These are phyloP conservation scores for Lactarius deliciosus DNA, from an alignment of 768 basidiomycete genomes.

Conservation along the genomic window DNA sequence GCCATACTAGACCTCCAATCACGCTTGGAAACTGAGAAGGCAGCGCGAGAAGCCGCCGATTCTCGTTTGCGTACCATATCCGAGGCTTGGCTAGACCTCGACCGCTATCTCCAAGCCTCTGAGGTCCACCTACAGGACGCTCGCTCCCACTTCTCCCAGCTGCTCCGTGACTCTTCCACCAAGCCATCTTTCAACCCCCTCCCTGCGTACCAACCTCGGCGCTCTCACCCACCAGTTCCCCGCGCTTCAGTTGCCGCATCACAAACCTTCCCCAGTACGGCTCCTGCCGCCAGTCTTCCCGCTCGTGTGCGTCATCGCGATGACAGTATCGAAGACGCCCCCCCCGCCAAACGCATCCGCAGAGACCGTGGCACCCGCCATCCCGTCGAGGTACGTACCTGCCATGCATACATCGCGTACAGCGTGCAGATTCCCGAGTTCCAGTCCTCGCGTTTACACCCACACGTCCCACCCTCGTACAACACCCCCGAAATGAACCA, in stretches of 20 bases:
- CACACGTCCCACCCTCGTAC: slow-evolving; percentile 31
- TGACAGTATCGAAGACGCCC: slow-evolving; percentile 45
- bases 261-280: slow-evolving; percentile 39
- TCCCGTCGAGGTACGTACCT: slow-evolving; percentile 33
- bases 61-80: slow-evolving; percentile 26
- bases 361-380: slow-evolving; percentile 40
- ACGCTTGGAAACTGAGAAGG: slow-evolving; percentile 25
- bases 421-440: slow-evolving; percentile 12
- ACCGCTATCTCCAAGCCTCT: slow-evolving; percentile 25
- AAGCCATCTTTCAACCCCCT: slow-evolving; percentile 25
- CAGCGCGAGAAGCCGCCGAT: slow-evolving; percentile 28
- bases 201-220: slow-evolving; percentile 22
- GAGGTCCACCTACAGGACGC: slow-evolving; percentile 27
- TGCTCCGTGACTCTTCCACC: slow-evolving; percentile 25
- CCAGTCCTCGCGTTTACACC: slow-evolving; percentile 30
- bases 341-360: slow-evolving; percentile 51
- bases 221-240: slow-evolving; percentile 8
- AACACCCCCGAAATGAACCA: slow-evolving; percentile 28
- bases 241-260: slow-evolving; percentile 26
- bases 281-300: slow-evolving; percentile 38
- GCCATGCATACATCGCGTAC: slow-evolving; percentile 6
- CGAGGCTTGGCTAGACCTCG: slow-evolving; percentile 29
- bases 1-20: slow-evolving; percentile 27
- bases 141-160: slow-evolving; percentile 28
- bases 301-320: slow-evolving; percentile 46